phyloP scores from a whole-genome alignment of 2,329 filamentous ascomycete species.

The Ceratocystis lukuohia region DNA sequence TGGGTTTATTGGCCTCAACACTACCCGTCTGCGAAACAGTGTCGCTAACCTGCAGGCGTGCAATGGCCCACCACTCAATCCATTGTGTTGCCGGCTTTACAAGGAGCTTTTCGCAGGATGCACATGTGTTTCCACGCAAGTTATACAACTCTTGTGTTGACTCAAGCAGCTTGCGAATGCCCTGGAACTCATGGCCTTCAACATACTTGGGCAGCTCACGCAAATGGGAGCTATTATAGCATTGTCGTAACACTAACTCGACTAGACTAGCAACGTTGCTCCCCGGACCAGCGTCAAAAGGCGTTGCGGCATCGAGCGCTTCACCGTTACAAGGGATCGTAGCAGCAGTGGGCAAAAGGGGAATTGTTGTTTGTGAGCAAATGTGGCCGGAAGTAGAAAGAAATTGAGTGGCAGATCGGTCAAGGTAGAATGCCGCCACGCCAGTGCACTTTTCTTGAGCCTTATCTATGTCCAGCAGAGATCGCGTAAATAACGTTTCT shows the following conservation, averaged over 20 bases:
- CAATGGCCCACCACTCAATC: conserved; percentile 46
- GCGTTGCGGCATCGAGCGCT: conserved; percentile 12
- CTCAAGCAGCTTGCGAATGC: conserved; percentile 25
- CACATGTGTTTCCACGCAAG: conserved; percentile 35
- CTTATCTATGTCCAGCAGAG: conserved; percentile 13
- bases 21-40: not conserved
- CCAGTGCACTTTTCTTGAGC: conserved; percentile 11
- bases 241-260: conserved; percentile 37
- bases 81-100: conserved; percentile 43
- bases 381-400: conserved; percentile 11
- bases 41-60: not conserved
- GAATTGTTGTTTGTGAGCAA: conserved; percentile 5
- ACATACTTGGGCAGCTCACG: conserved; percentile 33
- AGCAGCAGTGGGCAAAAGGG: conserved; percentile 2
- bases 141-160: conserved; percentile 26
- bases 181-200: conserved; percentile 28
- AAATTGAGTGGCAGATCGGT: conserved; percentile 17
- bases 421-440: conserved; percentile 18
- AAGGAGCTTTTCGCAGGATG: conserved; percentile 36
- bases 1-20: conserved; percentile 8
- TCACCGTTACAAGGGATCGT: conserved; percentile 11
- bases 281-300: conserved; percentile 16
- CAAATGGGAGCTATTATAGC: conserved; percentile 32
- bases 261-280: conserved; percentile 36
- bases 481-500: conserved; percentile 19